phyloP scores from a whole-genome alignment of 2,329 filamentous ascomycete genomes.

The Calonectria crousiana region DNA sequence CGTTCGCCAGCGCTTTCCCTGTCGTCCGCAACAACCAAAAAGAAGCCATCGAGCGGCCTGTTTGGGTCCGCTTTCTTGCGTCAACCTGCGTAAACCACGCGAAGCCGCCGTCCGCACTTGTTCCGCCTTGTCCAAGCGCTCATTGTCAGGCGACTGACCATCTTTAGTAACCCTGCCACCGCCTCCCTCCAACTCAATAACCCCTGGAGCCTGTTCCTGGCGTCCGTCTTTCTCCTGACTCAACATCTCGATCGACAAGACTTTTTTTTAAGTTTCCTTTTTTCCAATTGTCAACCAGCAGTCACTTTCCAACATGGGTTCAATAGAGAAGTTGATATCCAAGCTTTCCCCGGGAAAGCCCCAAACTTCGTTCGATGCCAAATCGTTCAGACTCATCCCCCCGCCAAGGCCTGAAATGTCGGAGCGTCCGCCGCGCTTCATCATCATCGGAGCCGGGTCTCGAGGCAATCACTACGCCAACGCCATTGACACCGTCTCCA shows the following conservation, averaged over 20 bases:
- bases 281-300: not conserved
- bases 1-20: not conserved
- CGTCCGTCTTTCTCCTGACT: not conserved
- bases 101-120: not conserved
- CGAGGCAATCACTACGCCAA: slow-evolving; percentile 81
- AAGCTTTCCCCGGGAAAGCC: slow-evolving; percentile 25
- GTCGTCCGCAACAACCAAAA: not conserved
- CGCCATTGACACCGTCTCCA: slow-evolving; percentile 73
- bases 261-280: not conserved
- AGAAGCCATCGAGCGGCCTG: not conserved
- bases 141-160: not conserved
- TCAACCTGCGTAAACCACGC: not conserved
- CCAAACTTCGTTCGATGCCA: slow-evolving; percentile 19
- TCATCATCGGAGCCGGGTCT: slow-evolving; percentile 86
- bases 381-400: slow-evolving; percentile 38
- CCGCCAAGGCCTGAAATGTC: slow-evolving; percentile 60
- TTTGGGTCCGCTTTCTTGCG: slow-evolving; percentile 1
- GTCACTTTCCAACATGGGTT: slow-evolving; percentile 30
- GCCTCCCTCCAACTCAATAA: not conserved
- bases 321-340: slow-evolving; percentile 30
- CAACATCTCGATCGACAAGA: not conserved
- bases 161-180: not conserved
- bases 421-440: slow-evolving; percentile 70
- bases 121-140: slow-evolving; percentile 7
- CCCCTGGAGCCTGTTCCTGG: not conserved